Percentiles rank a stretch among this genome's conserved stretches.
These are phyloP conservation scores for Corrigiola litoralis DNA, from an alignment of 179 eudicot species.

Conservation along the genomic window DNA sequence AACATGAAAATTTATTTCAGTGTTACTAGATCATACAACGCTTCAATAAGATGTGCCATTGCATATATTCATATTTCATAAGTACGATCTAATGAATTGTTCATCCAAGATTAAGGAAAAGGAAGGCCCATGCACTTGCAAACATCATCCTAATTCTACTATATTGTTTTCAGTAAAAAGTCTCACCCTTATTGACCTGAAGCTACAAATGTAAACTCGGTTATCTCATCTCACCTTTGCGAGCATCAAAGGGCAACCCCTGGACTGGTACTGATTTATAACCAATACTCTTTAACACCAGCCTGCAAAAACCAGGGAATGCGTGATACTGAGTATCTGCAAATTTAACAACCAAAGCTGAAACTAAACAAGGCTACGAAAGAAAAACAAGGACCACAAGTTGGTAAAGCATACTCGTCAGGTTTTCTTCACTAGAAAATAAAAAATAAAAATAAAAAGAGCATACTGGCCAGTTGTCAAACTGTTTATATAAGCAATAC, in stretches of 20 bases:
- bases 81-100: not conserved
- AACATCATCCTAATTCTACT: too few species aligned
- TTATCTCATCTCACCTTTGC: conserved; percentile 46
- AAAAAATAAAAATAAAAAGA: too few species aligned
- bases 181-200: not conserved
- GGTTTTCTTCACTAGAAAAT: too few species aligned
- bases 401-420: not conserved
- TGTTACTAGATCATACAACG: too few species aligned
- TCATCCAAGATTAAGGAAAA: not conserved
- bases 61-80: not conserved
- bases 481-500: too few species aligned
- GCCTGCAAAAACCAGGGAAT: conserved; percentile 38
- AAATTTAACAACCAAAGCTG: not conserved
- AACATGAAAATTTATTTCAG: too few species aligned
- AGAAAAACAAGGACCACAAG: not conserved
- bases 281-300: conserved; percentile 92
- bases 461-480: too few species aligned
- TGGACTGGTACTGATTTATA: conserved; percentile 86
- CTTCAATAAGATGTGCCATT: too few species aligned
- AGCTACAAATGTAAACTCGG: not conserved
- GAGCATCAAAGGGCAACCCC: conserved; percentile 73
- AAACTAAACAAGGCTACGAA: not conserved
- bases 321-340: conserved; percentile 2
- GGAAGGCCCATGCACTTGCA: not conserved
- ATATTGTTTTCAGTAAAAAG: too few species aligned